phyloP scores from a whole-genome alignment of 306 rosid genomes.

The Dryas alaskensis region DNA sequence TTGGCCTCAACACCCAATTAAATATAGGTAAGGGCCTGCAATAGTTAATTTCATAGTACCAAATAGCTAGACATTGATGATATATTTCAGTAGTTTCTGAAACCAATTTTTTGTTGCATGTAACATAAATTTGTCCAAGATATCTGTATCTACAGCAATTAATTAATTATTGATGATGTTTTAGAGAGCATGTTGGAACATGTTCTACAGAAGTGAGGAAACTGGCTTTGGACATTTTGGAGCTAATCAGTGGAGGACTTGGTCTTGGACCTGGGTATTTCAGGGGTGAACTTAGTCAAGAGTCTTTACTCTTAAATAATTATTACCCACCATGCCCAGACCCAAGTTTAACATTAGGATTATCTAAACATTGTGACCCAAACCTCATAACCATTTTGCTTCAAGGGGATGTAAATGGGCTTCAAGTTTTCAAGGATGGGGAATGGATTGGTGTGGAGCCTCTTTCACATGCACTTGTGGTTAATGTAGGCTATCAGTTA shows the following conservation, averaged over 20 bases:
- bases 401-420: constrained; percentile 28
- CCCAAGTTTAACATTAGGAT: neutral
- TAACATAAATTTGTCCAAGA: neutral
- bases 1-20: constrained; percentile 24
- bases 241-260: constrained; percentile 26
- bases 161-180: neutral
- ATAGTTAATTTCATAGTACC: too few species aligned
- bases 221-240: constrained; percentile 20
- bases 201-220: constrained; percentile 21
- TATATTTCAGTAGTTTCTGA: too few species aligned
- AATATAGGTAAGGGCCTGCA: constrained; percentile 7
- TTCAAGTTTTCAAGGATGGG: constrained; percentile 47
- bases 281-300: too few species aligned
- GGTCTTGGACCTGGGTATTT: constrained; percentile 8
- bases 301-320: neutral
- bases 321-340: constrained; percentile 24
- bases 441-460: constrained; percentile 54
- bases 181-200: constrained; percentile 19
- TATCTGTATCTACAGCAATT: neutral
- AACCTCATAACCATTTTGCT: constrained; percentile 24
- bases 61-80: too few species aligned
- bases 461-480: constrained; percentile 45
- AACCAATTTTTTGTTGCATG: too few species aligned
- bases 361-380: constrained; percentile 31
- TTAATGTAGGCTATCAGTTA: constrained; percentile 45